A percentile compares a stretch with the other conserved stretches of the same genome.
Conservation (phyloP, 176 grass and related monocot genomes). For the Secale cereale region DNA sequence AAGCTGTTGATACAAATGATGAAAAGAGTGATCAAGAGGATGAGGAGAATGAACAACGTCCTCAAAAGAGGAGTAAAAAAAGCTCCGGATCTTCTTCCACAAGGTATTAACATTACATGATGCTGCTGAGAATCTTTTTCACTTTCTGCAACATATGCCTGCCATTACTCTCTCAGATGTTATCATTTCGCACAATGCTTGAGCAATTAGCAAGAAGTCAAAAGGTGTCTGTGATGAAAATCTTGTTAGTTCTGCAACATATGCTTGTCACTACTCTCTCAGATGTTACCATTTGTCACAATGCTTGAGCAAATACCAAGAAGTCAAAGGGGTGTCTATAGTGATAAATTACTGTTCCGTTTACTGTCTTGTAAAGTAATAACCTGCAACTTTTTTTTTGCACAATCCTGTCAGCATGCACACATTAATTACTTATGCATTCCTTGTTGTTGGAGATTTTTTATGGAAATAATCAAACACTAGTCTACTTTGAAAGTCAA, state of each 20-base stretch:
- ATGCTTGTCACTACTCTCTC: background rate
- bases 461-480: background rate
- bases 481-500: slow-evolving; percentile 12
- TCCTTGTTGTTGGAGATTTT: slow-evolving; percentile 14
- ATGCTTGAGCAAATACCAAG: background rate
- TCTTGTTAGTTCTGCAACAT: background rate
- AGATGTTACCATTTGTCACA: slow-evolving; percentile 10
- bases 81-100: background rate
- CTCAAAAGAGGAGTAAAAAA: slow-evolving; percentile 12
- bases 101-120: slow-evolving; percentile 18
- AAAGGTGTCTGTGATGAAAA: background rate
- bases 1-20: slow-evolving; percentile 1
- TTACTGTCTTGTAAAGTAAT: background rate
- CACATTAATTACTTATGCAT: slow-evolving; percentile 6
- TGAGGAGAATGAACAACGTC: background rate
- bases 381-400: background rate
- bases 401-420: background rate
- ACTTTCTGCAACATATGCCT: slow-evolving; percentile 5
- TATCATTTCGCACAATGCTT: slow-evolving; percentile 8
- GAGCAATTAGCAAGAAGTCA: background rate
- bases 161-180: background rate
- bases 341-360: background rate
- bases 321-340: background rate
- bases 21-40: background rate
- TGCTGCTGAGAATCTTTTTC: slow-evolving; percentile 1